A percentile compares a stretch with the other conserved stretches of the same genome.
These are phyloP conservation scores for Anthracocystis panici-leucophaei DNA, from an alignment of 1,284 basidiomycete species.

Conservation along the genomic window DNA sequence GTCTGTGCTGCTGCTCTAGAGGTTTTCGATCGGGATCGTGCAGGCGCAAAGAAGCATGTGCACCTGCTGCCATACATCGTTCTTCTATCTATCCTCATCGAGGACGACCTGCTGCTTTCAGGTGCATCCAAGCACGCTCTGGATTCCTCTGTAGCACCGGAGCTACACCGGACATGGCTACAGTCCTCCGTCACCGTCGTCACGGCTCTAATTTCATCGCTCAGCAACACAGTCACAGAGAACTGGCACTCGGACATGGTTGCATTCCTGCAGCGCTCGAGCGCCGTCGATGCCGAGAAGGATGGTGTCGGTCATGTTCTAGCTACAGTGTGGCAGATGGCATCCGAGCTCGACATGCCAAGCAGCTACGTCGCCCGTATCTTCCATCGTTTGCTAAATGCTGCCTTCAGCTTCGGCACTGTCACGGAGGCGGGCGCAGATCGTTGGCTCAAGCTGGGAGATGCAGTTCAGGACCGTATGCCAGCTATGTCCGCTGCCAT, in stretches of 20 bases:
- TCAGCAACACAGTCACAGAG: constrained; percentile 33
- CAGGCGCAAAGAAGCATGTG: constrained; percentile 74
- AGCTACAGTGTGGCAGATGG: constrained; percentile 33
- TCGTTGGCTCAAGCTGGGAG: constrained; percentile 59
- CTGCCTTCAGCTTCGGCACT: constrained; percentile 59
- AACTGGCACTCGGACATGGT: constrained; percentile 54
- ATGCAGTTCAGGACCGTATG: constrained; percentile 31
- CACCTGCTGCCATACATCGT: constrained; percentile 73
- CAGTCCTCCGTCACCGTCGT: constrained; percentile 43
- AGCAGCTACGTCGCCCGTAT: constrained; percentile 53
- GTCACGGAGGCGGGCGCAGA: constrained; percentile 52
- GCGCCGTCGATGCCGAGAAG: constrained; percentile 16
- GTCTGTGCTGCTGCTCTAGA: constrained; percentile 76
- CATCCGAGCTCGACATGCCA: constrained; percentile 10
- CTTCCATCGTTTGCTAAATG: constrained; percentile 60
- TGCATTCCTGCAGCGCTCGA: constrained; percentile 29
- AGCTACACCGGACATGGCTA: constrained; percentile 30
- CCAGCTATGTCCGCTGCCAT: constrained; percentile 45
- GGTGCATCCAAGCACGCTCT: constrained; percentile 47
- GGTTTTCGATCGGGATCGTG: constrained; percentile 76
- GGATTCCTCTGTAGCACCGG: constrained; percentile 10
- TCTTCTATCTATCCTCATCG: constrained; percentile 66
- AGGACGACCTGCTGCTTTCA: constrained; percentile 72
- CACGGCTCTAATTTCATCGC: constrained; percentile 45
- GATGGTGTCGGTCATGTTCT: constrained; percentile 41